Base-by-base conservation (phyloP, 75 land plant species). In the Cryptomeria japonica region DNA sequence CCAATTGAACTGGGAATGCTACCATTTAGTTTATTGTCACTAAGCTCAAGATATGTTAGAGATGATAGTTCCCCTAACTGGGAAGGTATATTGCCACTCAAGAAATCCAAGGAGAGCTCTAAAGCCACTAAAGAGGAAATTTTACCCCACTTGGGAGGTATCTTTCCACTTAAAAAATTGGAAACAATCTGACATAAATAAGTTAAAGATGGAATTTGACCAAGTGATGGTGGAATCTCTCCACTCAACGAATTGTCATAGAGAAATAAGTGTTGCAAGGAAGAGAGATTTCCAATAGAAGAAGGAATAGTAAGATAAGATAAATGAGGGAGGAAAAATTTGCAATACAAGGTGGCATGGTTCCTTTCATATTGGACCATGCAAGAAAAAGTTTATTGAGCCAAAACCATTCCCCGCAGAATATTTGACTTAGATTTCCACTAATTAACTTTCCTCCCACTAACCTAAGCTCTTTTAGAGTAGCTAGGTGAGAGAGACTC, bases 131-230 rank as follows among this genome's bases (percentile, higher is more conserved):
- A 41, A 41, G 42, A 41, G 42, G 42, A 41, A 41, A 41, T 1
- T 41, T 41, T 41, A 41, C 3, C 42, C 42, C 1, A 41, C 42
- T 41, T 41, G 3, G 42, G 3, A 41, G 42, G 42, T 41, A 41
- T 41, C 1, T 41, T 7, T 5, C 99, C 99, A 6, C 85, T 90
- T 75, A 97, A 94, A 10, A 89, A 84, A 88, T 97, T 97, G 89
- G 94, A 89, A 15, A 96, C 94, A 49, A 97, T n/a, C n/a, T n/a
- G 86, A 86, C 96, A 91, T 37, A 94, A 86, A 49, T 91, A 91
- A 15, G 70, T 61, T 1, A 96, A 91, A 84, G 92, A 41, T 19
- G 86, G 44, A 41, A 93, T 88, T 11, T 84, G 58, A 18, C 90
- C 84, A 53, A 96, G 78, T 13, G 91, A 87, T 13, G 31, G 10